Evolutionary conservation across 257 asterid species (phyloP), one percentile per base, ranked within the genome.

Genomic region (Mentha longifolia): DNA sequence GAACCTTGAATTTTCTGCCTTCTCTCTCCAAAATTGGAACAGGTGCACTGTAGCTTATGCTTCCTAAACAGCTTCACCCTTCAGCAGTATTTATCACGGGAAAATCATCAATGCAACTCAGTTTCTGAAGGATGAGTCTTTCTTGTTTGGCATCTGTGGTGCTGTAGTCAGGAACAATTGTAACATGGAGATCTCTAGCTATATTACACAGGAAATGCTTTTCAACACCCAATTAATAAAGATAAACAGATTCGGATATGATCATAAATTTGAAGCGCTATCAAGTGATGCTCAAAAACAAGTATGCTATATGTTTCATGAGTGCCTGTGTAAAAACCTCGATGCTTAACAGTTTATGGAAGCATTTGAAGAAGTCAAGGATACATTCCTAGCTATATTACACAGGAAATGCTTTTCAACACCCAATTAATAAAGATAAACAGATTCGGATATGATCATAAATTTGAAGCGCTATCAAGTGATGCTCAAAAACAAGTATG

Each of bases 341-440:
- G 19, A 49, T 47, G 33, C 7, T 9, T 33, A 15, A 25, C 13
- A 46, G 41, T 14, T 47, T 47, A 61, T 59, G 54, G 51, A 74
- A 56, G 42, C 39, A 54, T 12, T n/a, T 62, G 67, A 59, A 72
- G 78, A 73, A 56, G 50, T 66, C 28, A 62, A 87, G 96, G 96
- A 93, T 93, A 93, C 98, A 94, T 82, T 94, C 99, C n/a, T n/a
- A n/a, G n/a, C n/a, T n/a, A n/a, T 14, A 54, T 28, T 20, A 2
- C 14, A 16, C 6, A 17, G 28, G 56, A 50, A 33, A 8, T 20
- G 70, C 19, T 37, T 22, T 50, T 35, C 56, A 50, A 41, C 46
- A 72, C 52, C 56, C 33, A 37, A 39, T 14, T 39, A n/a, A 72
- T 15, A 39, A 28, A 33, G 35, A 25, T 17, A 35, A 20, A 14